These are phyloP conservation scores for Xylariaceae sp. DNA, from an alignment of 2,329 filamentous ascomycete genomes.

Conservation along the genomic window DNA sequence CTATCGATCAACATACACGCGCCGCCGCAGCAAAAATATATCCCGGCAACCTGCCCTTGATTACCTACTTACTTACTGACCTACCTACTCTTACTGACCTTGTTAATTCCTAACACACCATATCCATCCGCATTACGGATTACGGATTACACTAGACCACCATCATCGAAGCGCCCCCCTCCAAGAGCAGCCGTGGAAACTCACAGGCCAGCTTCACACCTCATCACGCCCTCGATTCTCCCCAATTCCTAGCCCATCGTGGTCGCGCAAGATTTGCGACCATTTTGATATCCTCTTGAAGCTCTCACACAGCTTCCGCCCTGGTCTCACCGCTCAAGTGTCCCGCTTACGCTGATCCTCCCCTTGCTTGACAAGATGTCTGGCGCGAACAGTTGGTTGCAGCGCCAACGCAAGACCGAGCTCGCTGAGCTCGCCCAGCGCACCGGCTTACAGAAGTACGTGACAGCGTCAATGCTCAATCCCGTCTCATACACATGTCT, in stretches of 20 bases:
- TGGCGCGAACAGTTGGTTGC: constrained; percentile 64
- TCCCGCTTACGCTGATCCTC: not conserved
- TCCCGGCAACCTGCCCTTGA: not conserved
- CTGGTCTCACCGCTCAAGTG: constrained; percentile 15
- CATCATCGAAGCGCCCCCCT: not conserved
- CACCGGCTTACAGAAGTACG: constrained; percentile 68
- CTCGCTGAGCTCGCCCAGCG: constrained; percentile 68
- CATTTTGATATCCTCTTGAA: constrained; percentile 24
- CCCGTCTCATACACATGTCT: not conserved
- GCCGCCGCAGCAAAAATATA: constrained; percentile 12
- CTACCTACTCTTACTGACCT: constrained; percentile 1
- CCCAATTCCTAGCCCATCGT: constrained; percentile 26
- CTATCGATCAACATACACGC: constrained; percentile 16
- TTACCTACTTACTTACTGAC: not conserved
- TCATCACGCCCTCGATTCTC: constrained; percentile 5
- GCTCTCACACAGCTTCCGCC: constrained; percentile 3
- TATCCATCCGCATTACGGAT: not conserved
- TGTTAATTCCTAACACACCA: not conserved
- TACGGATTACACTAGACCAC: constrained; percentile 23
- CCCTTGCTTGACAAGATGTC: constrained; percentile 49
- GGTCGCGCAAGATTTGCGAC: constrained; percentile 34
- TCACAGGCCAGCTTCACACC: not conserved
- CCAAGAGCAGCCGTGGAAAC: too few relatives aligned
- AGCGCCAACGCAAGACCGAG: constrained; percentile 76
- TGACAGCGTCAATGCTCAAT: constrained; percentile 25